These are phyloP conservation scores for Trypanosomatidae sp. DNA, from an alignment of 208 protist species.

Conservation along the genomic window DNA sequence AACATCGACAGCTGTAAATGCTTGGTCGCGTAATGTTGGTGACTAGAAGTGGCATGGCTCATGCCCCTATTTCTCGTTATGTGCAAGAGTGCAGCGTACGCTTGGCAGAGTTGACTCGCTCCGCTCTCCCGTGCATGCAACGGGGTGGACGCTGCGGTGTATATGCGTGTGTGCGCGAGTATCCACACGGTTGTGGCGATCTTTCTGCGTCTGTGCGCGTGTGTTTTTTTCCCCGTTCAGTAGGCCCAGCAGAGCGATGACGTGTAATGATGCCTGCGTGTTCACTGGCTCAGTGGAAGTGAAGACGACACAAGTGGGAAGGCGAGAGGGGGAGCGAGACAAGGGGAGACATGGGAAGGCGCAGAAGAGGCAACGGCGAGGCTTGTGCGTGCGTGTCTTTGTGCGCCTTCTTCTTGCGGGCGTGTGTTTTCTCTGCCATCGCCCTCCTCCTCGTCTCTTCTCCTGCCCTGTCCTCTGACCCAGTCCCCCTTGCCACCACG, in stretches of 20 bases:
- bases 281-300: neutral
- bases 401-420: neutral
- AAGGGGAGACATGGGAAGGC: neutral
- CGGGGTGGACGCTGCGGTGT: neutral
- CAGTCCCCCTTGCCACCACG: neutral
- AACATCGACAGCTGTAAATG: neutral
- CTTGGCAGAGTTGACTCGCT: neutral
- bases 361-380: neutral
- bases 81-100: neutral
- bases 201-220: neutral
- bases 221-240: neutral
- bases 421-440: neutral
- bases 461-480: neutral
- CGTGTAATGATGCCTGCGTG: neutral
- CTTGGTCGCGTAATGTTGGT: neutral
- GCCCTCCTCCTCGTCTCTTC: neutral
- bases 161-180: neutral
- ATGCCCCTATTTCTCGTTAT: neutral
- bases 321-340: neutral
- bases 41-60: neutral
- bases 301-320: neutral
- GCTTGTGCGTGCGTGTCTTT: slow-evolving; percentile 4
- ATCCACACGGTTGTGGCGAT: neutral
- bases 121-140: neutral
- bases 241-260: neutral